Evolutionary conservation across 2,329 filamentous ascomycete genomes (phyloP), one percentile per base, ranked within the genome.

Genomic region (Beauveria sp.): DNA sequence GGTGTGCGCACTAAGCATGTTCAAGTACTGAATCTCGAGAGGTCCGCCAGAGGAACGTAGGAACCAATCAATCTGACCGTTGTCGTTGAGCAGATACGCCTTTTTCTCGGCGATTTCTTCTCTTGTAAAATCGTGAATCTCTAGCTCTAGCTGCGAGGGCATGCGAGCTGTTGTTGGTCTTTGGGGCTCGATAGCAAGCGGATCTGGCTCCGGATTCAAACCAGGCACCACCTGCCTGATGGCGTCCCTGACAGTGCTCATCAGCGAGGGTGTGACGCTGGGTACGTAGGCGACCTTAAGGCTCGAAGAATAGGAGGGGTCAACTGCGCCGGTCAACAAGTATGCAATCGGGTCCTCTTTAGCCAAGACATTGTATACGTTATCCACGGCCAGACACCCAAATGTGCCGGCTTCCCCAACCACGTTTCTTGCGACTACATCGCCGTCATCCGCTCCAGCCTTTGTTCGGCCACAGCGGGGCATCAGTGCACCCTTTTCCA

Each of bases 1-100:
- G 61, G 90, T 92, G 74, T 99, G 95, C 9, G 95, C 95, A 62
- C 91, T 90, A 60, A 99, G 77, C 95, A 99, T 99, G 67, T 96
- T 97, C 42, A 98, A 75, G 71, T 99, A 99, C 74, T 98, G 93
- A 26, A 97, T 92, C 74, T 96, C 95, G 42, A 99, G 78, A 4
- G 93, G 88, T 0, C 95, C 95, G 1, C 90, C 89, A 0, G 91
- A 90, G 8, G 91, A 92, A 54, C 86, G 86, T 54, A 99, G 77
- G 68, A 88, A 96, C 74, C 86, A 99, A 72, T 99, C 95, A 46
- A 99, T 87, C 74, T 99, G 95, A 0, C 93, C 93, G 66, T 98
- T 98, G 68, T 99, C 95, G 67, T 99, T 99, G 4, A 99, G 83
- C 8, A 96, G 73, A 64, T 86, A 88, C 65, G 93, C 92, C 67